Conservation (phyloP, 441 rosid species). For the Erodium moschatum region DNA sequence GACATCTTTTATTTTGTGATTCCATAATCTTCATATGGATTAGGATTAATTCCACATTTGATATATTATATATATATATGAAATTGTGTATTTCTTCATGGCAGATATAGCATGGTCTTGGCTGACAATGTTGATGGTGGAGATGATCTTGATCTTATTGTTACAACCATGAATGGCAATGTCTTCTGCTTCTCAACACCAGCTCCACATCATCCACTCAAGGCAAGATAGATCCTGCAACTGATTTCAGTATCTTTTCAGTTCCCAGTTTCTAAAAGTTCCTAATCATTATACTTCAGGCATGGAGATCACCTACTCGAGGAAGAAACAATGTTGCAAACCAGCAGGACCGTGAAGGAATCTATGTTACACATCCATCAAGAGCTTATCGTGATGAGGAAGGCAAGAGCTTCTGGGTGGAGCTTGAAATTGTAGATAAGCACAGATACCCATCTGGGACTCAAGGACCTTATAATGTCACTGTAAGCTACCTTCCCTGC, state of each 20-base stretch:
- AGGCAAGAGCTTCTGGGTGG: conserved; percentile 95
- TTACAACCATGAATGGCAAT: conserved; percentile 96
- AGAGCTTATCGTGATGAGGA: conserved; percentile 97
- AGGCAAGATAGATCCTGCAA: conserved; percentile 42
- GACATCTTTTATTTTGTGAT: conserved; percentile 23
- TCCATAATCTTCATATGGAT: no score
- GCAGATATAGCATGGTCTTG: conserved; percentile 93
- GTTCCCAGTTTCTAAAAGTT: conserved; percentile 5
- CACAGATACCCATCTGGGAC: conserved; percentile 83
- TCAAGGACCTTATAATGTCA: conserved; percentile 89
- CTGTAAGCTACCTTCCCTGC: conserved; percentile 73
- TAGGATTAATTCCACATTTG: no score
- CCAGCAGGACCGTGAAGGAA: conserved; percentile 69
- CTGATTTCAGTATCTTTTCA: conserved; percentile 13
- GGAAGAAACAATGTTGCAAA: conserved; percentile 83
- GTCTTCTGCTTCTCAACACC: conserved; percentile 99
- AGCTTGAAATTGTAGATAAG: conserved; percentile 81
- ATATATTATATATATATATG: no score
- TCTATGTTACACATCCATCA: conserved; percentile 69
- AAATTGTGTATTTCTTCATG: conserved; percentile 16
- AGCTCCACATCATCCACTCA: conserved; percentile 88
- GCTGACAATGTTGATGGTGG: conserved; percentile 99
- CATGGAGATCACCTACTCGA: conserved; percentile 86
- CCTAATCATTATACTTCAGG: conserved; percentile 38
- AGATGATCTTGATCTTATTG: conserved; percentile 96